Evolutionary conservation across 768 basidiomycete genomes (phyloP).

Genomic region (Mycena amicta): DNA sequence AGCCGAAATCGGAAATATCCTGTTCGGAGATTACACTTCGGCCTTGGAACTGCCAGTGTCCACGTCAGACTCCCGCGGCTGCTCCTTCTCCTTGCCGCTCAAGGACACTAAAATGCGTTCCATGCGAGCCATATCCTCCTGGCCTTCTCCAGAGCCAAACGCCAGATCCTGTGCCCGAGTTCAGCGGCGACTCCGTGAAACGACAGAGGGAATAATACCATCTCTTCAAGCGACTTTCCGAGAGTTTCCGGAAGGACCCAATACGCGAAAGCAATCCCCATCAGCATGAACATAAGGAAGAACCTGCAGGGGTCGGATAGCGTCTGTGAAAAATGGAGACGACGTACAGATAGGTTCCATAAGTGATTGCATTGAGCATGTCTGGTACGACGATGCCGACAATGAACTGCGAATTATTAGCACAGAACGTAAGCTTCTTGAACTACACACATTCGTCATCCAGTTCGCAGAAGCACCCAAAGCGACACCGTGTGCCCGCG

Average conservation of each 20-base stretch:
- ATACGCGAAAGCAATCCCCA: slow-evolving; percentile 29
- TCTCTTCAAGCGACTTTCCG: slow-evolving; percentile 33
- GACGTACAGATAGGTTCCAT: slow-evolving; percentile 35
- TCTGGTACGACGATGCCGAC: slow-evolving; percentile 33
- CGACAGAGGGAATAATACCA: slow-evolving; percentile 16
- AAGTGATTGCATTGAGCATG: slow-evolving; percentile 36
- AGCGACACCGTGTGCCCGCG: slow-evolving; percentile 43
- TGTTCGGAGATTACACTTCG: not conserved
- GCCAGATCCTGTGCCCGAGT: slow-evolving; percentile 18
- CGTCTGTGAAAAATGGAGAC: not conserved
- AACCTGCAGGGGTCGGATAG: slow-evolving; percentile 9
- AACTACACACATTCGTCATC: slow-evolving; percentile 35
- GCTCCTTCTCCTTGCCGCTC: slow-evolving; percentile 11
- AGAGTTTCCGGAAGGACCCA: slow-evolving; percentile 34
- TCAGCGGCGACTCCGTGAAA: too few relatives aligned
- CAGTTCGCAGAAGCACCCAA: slow-evolving; percentile 44
- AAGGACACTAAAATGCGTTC: slow-evolving; percentile 20
- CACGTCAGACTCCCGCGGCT: not conserved
- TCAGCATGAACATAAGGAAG: slow-evolving; percentile 30
- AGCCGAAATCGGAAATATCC: too few relatives aligned
- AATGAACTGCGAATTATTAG: slow-evolving; percentile 14
- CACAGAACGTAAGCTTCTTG: not conserved
- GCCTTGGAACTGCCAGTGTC: not conserved
- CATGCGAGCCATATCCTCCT: slow-evolving; percentile 25
- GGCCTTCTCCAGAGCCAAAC: slow-evolving; percentile 25